Conservation (phyloP, 805 yeast genomes). For the Saccharomycopsis fibuligera region DNA sequence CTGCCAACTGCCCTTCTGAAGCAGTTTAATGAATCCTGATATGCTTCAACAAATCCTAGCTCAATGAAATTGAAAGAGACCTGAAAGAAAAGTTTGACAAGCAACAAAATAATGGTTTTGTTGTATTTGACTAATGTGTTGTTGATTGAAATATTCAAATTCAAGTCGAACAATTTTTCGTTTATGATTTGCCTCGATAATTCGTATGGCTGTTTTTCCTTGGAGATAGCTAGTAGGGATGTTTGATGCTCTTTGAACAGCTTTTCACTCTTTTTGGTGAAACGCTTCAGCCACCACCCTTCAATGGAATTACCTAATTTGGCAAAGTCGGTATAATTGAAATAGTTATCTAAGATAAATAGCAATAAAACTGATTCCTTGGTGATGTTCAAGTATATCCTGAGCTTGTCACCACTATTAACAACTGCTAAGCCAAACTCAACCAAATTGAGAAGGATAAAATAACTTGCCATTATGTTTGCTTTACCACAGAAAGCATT, state of each 20-base stretch:
- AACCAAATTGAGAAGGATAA: neutral
- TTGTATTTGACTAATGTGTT: slow-evolving; percentile 1
- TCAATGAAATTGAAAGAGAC: slow-evolving; percentile 11
- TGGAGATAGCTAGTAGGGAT: neutral
- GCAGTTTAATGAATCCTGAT: neutral
- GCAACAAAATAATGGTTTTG: slow-evolving; percentile 6
- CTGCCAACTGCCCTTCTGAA: too few species aligned
- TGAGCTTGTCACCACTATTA: neutral
- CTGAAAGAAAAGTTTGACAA: slow-evolving; percentile 13
- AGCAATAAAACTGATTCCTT: slow-evolving; percentile 6
- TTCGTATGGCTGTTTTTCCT: neutral
- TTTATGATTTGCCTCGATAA: neutral
- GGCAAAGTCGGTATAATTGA: slow-evolving; percentile 5
- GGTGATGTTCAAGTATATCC: slow-evolving; percentile 9
- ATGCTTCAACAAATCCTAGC: slow-evolving; percentile 10
- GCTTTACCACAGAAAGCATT: neutral
- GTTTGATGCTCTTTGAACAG: too few species aligned
- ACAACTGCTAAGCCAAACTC: neutral
- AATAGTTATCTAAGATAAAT: slow-evolving; percentile 3
- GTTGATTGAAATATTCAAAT: slow-evolving; percentile 5
- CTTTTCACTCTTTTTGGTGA: too few species aligned
- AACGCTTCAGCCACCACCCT: too few species aligned
- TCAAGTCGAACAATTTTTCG: slow-evolving; percentile 2
- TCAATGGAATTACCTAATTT: slow-evolving; percentile 1
- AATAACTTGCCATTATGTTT: too few species aligned